phyloP scores from a whole-genome alignment of 2,329 filamentous ascomycete species.

The Endoconidiophora laricicola region DNA sequence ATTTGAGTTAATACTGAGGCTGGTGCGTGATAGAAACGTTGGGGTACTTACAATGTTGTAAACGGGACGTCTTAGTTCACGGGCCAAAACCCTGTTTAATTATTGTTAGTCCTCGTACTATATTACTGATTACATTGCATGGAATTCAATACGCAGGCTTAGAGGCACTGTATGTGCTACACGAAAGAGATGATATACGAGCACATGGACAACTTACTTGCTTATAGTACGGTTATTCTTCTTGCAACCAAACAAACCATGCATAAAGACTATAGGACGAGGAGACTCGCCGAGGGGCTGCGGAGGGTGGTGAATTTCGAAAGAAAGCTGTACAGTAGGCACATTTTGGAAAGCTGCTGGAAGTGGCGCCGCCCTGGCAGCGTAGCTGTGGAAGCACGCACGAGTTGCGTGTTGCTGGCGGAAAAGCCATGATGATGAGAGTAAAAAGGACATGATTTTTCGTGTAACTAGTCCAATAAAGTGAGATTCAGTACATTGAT shows the following conservation, averaged over 20 bases:
- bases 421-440: not conserved
- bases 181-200: conserved; percentile 1
- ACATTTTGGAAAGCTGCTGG: conserved; percentile 6
- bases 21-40: not conserved
- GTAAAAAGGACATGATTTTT: conserved; percentile 2
- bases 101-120: not conserved
- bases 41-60: conserved; percentile 53
- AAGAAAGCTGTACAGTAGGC: conserved; percentile 31
- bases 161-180: not conserved
- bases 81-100: conserved; percentile 50
- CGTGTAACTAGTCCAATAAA: not conserved
- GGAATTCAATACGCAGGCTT: not conserved
- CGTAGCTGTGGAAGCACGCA: conserved; percentile 6
- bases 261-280: conserved; percentile 67
- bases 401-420: not conserved
- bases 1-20: conserved; percentile 12
- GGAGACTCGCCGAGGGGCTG: conserved; percentile 24
- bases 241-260: conserved; percentile 88
- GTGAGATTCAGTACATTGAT: not conserved
- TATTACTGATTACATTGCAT: not conserved
- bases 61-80: conserved; percentile 62
- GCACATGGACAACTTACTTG: conserved; percentile 46
- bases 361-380: not conserved
- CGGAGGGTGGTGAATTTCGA: conserved; percentile 47
- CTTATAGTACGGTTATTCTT: conserved; percentile 89